A percentile compares a stretch with the other conserved stretches of the same genome.
phyloP scores from a whole-genome alignment of 495 filamentous ascomycete genomes.

The Penicillium longicatenatum region DNA sequence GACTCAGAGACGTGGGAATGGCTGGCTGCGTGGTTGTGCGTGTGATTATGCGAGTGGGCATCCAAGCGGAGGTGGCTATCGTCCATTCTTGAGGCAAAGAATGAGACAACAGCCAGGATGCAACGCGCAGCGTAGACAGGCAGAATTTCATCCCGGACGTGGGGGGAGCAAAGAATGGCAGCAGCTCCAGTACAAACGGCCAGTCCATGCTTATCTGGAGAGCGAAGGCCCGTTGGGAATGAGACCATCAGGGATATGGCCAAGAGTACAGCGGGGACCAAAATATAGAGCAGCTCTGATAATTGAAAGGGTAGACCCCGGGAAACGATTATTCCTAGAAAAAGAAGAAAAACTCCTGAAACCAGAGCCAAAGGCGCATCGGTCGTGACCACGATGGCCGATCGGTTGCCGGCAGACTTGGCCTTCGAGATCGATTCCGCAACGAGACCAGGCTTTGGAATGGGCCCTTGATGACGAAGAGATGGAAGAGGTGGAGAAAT shows the following conservation, averaged over 20 bases:
- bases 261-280: conserved; percentile 30
- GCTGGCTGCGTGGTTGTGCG: conserved; percentile 35
- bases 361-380: conserved; percentile 35
- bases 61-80: conserved; percentile 31
- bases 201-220: conserved; percentile 40
- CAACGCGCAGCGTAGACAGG: conserved; percentile 34
- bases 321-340: conserved; percentile 25
- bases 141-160: conserved; percentile 32
- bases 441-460: conserved; percentile 32
- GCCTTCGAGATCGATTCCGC: conserved; percentile 21
- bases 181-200: conserved; percentile 31
- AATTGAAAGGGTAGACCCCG: conserved; percentile 23
- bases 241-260: conserved; percentile 33
- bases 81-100: conserved; percentile 42
- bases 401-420: conserved; percentile 15
- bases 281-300: conserved; percentile 29
- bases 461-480: conserved; percentile 25
- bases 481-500: conserved; percentile 44
- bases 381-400: conserved; percentile 21
- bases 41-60: conserved; percentile 37
- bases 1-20: conserved; percentile 36
- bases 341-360: conserved; percentile 29
- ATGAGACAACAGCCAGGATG: conserved; percentile 33
- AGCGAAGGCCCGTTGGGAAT: conserved; percentile 28
- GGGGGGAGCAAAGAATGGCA: conserved; percentile 38